Percentiles rank a stretch among this genome's conserved stretches.
Evolutionary conservation across 2,329 filamentous ascomycete species (phyloP).

Genomic region (Orbilia oligospora): DNA sequence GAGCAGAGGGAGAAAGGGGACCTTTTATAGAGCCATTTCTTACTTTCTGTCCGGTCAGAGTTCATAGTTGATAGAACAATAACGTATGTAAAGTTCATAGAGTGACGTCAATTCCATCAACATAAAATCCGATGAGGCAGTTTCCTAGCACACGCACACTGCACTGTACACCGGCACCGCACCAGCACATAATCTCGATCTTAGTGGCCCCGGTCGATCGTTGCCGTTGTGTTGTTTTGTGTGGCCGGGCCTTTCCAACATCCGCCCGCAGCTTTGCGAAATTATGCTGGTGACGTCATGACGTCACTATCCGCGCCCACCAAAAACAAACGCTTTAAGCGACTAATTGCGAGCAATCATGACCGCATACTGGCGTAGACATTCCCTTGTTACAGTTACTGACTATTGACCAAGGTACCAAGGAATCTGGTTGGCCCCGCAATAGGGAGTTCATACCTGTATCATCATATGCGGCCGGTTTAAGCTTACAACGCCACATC

Average conservation of each 20-base stretch:
- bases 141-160: conserved; percentile 12
- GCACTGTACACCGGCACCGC: no score
- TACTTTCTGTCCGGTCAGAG: no score
- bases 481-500: no score
- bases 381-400: no score
- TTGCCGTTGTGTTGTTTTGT: conserved; percentile 22
- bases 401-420: no score
- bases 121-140: conserved; percentile 29
- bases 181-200: conserved; percentile 14
- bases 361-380: conserved; percentile 50
- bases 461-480: no score
- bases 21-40: conserved; percentile 58
- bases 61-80: no score
- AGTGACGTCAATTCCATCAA: neutral
- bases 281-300: conserved; percentile 55
- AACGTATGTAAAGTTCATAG: neutral
- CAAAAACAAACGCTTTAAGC: conserved; percentile 41
- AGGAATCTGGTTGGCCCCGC: no score
- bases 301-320: conserved; percentile 49
- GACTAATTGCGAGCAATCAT: conserved; percentile 15
- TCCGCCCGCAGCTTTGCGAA: no score
- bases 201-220: conserved; percentile 2
- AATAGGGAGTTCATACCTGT: no score
- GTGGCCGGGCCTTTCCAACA: conserved; percentile 1
- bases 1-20: conserved; percentile 9